A percentile compares a stretch with the other conserved stretches of the same genome.
These are phyloP conservation scores for Xylaria sp. DNA, from an alignment of 2,329 filamentous ascomycete species.

Conservation along the genomic window DNA sequence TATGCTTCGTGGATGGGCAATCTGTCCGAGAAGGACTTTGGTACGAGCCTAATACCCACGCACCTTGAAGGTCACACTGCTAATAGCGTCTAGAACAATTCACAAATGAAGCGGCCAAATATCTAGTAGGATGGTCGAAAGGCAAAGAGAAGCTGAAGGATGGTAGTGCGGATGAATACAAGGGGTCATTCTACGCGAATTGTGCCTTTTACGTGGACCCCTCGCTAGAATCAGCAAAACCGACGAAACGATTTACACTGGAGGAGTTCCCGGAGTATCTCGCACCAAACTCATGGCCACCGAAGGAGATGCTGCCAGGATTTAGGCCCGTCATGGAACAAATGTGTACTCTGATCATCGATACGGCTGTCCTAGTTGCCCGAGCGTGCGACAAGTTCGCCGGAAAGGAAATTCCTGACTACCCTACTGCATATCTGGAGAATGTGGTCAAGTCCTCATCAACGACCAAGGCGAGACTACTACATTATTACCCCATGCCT, in stretches of 20 bases:
- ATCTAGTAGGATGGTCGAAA: slow-evolving; percentile 79
- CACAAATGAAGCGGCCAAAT: slow-evolving; percentile 70
- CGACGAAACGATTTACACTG: slow-evolving; percentile 66
- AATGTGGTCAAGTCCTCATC: slow-evolving; percentile 85
- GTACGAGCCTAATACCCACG: slow-evolving; percentile 57
- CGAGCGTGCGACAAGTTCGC: slow-evolving; percentile 91
- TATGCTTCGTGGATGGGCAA: slow-evolving; percentile 92
- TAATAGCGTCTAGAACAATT: slow-evolving; percentile 57
- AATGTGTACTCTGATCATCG: slow-evolving; percentile 86
- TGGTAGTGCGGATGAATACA: slow-evolving; percentile 81
- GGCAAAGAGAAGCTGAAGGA: slow-evolving; percentile 85
- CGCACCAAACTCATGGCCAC: slow-evolving; percentile 89
- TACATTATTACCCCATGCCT: slow-evolving; percentile 88
- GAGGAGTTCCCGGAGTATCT: slow-evolving; percentile 87
- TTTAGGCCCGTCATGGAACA: slow-evolving; percentile 79
- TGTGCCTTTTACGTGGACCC: slow-evolving; percentile 80
- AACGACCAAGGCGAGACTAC: slow-evolving; percentile 88
- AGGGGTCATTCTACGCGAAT: slow-evolving; percentile 87
- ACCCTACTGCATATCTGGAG: slow-evolving; percentile 83
- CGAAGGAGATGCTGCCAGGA: slow-evolving; percentile 73
- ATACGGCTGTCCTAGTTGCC: slow-evolving; percentile 88
- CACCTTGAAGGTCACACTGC: not conserved
- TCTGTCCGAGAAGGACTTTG: slow-evolving; percentile 75
- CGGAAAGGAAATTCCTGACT: slow-evolving; percentile 78
- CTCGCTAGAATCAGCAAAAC: slow-evolving; percentile 69